Evolutionary conservation across 805 yeast species (phyloP), one percentile per base, ranked within the genome.

Genomic region (Kluyveromyces nonfermentans): DNA sequence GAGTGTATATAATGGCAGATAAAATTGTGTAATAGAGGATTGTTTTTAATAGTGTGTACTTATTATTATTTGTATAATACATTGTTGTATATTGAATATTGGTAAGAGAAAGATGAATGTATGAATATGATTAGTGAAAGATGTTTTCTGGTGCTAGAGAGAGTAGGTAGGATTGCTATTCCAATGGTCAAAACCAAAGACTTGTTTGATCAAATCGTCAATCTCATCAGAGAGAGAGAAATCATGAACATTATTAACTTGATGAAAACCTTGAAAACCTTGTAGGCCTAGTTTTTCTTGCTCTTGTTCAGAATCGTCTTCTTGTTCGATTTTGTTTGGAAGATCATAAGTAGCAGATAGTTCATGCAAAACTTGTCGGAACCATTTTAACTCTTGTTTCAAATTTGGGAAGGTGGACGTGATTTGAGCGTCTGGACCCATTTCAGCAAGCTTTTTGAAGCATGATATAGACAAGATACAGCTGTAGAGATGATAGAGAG

Each of bases 201-300:
- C 45, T 25, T 62, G 64, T 36, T 56, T 61, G 40, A 63, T 63
- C 37, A 62, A 46, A 32, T 59, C 65, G 35, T 63, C 68, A 35
- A 63, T 63, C 43, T 63, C 67, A 40, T 62, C 59, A 40, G 63
- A 59, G 21, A 63, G 50, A 4, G 67, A 56, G 40, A 63, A 62
- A 42, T 63, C 68, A 37, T 62, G 61, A 25, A 54, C 49, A 33
- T 55, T 62, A 39, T 50, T 52, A 19, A 55, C 56, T 38, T 59
- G 62, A 17, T 54, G 57, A 35, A 57, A 42, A 12, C 49, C 46
- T 42, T 51, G 60, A 28, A 36, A 36, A 9, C 39, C 39, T 28
- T 36, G 39, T n/a, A 17, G 15, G 39, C 39, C 39, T 31, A 20
- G 28, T n/a, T 51, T 49, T 32, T 52, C 59, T 34, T 50, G 53